These are phyloP conservation scores for Colletotrichum phormii DNA, from an alignment of 2,329 filamentous ascomycete species.

Conservation along the genomic window DNA sequence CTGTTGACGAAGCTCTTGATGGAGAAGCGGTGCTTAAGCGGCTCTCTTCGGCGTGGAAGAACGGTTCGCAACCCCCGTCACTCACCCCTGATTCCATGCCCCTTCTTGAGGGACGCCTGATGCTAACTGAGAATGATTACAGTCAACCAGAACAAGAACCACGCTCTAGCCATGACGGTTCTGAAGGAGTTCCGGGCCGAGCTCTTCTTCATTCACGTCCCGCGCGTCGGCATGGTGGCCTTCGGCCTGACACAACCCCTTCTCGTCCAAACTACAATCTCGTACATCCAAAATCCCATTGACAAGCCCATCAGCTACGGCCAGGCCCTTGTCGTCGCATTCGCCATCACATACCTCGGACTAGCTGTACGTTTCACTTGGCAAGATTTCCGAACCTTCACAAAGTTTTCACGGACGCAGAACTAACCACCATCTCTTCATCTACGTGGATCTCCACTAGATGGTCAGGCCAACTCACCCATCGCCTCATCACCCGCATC, in stretches of 20 bases:
- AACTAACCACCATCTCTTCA: too few relatives aligned
- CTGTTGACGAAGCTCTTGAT: slow-evolving; percentile 4
- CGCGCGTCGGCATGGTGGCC: slow-evolving; percentile 45
- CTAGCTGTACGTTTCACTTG: slow-evolving; percentile 47
- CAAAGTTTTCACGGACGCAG: too few relatives aligned
- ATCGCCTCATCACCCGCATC: slow-evolving; percentile 40
- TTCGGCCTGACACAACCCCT: slow-evolving; percentile 59
- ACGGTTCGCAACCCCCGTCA: too few relatives aligned
- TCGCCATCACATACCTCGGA: slow-evolving; percentile 53
- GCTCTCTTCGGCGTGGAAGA: slow-evolving; percentile 7
- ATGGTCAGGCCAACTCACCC: slow-evolving; percentile 37
- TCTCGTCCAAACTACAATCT: slow-evolving; percentile 47
- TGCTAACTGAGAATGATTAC: background rate
- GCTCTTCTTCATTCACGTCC: slow-evolving; percentile 44
- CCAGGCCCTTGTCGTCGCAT: slow-evolving; percentile 54
- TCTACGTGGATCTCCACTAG: background rate
- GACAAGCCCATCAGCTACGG: slow-evolving; percentile 39
- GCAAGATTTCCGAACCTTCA: too few relatives aligned
- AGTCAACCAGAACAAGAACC: background rate
- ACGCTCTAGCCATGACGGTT: background rate
- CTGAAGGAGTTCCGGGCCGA: slow-evolving; percentile 6
- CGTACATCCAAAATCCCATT: slow-evolving; percentile 13
- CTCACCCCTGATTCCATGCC: too few relatives aligned
- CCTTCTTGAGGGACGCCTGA: background rate
- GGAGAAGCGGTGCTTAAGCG: background rate